Conservation (phyloP, 805 yeast species). For the Sungouiozyma intestinalis region DNA sequence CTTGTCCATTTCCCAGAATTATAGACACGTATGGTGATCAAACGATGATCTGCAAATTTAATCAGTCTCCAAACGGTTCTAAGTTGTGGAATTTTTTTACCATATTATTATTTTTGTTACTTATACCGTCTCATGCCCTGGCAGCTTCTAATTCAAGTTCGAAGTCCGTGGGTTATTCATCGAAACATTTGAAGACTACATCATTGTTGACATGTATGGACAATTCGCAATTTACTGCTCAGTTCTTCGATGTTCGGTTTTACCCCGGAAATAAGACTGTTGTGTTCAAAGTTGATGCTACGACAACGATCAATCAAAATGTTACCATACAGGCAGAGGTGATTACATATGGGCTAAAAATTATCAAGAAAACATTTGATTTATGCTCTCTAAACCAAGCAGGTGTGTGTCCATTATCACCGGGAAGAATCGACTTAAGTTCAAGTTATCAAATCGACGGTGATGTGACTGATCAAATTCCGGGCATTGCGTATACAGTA, state of each 20-base stretch:
- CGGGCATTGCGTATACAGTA: constrained; percentile 75
- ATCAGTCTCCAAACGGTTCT: background rate
- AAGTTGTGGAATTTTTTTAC: background rate
- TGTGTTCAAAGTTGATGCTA: constrained; percentile 59
- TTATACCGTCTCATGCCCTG: background rate
- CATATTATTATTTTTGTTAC: background rate
- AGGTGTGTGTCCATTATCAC: constrained; percentile 68
- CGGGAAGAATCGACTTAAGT: constrained; percentile 75
- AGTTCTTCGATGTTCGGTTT: constrained; percentile 65
- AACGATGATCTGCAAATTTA: background rate
- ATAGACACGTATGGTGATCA: background rate
- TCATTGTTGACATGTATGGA: constrained; percentile 90
- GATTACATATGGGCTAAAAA: constrained; percentile 71
- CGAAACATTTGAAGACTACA: constrained; percentile 35
- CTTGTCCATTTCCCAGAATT: too few relatives aligned
- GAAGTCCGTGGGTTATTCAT: background rate
- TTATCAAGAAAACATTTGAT: constrained; percentile 42
- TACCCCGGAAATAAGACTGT: constrained; percentile 57
- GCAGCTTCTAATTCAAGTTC: background rate
- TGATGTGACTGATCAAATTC: constrained; percentile 44
- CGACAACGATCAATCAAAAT: constrained; percentile 65
- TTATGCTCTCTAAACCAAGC: constrained; percentile 54
- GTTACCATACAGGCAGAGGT: constrained; percentile 56
- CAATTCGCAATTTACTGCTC: constrained; percentile 76
- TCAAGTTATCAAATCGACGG: constrained; percentile 37